Evolutionary conservation across 805 yeast genomes (phyloP), one percentile per base, ranked within the genome.

Genomic region (Spathaspora gorwiae): DNA sequence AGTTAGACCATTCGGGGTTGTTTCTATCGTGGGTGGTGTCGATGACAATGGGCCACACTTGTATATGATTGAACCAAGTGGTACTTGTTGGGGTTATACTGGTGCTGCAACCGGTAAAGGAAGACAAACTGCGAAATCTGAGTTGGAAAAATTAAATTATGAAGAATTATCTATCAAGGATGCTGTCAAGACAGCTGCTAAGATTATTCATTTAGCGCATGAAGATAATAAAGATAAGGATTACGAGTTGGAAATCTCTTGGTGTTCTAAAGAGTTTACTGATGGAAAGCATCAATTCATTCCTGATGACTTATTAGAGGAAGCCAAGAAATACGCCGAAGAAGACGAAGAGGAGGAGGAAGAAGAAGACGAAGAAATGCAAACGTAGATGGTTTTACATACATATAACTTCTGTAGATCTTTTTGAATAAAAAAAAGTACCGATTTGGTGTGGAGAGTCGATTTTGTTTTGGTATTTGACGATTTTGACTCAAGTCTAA

Each of bases 91-190:
- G 98, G 99, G 99, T 42, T 94, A 94, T 69, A 76, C 79, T 45
- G 99, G 97, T 49, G 95, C 97, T 35, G 99, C 99, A 13, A 81
- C 97, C 4, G 99, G 99, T 52, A 94, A 92, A 65, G 99, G 99
- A 40, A 82, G 98, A 66, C 99, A 94, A 67, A 80, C 88, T n/a
- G 99, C 99, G 41, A 92, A 92, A 69, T 86, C 92, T 27, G 99
- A 94, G 68, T 78, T 94, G 55, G 99, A 94, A 67, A 94, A 94
- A 66, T 73, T 94, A 63, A 84, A 88, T 53, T 72, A 82, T 49
- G 83, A 81, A 44, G 79, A 76, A 52, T 69, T 95, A 53, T 70
- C 83, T 7, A 87, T 83, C 4, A 78, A 68, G 54, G 95, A 90
- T 15, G 99, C 96, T 5, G 85, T 94, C 34, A 90, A 87, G 57